phyloP scores from a whole-genome alignment of 1,139 yeast genomes.

The Chernovozyma aurita region DNA sequence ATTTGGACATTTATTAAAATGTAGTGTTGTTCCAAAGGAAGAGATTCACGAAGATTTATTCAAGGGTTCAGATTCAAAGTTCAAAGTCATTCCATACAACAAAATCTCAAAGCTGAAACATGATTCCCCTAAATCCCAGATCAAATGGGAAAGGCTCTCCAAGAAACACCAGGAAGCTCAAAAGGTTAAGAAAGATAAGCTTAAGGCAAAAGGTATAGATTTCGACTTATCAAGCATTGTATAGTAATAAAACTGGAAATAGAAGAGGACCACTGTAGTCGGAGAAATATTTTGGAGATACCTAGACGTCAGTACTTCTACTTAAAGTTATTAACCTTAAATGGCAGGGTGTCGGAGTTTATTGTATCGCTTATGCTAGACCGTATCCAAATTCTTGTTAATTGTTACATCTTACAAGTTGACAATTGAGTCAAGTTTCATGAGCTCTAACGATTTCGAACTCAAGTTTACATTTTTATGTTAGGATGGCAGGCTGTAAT shows the following conservation, averaged over 20 bases:
- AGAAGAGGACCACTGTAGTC: too few species aligned
- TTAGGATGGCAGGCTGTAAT: too few species aligned
- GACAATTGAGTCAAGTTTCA: too few species aligned
- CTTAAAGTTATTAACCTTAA: too few species aligned
- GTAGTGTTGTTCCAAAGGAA: conserved; percentile 50
- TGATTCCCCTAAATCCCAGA: conserved; percentile 53
- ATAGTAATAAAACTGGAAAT: conserved; percentile 3
- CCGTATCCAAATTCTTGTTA: too few species aligned
- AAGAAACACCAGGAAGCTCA: conserved; percentile 43
- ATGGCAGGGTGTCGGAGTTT: too few species aligned
- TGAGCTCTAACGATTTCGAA: too few species aligned
- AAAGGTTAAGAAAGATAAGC: conserved; percentile 41
- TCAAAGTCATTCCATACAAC: conserved; percentile 60
- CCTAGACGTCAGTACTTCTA: too few species aligned
- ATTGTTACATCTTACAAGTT: too few species aligned
- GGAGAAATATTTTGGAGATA: too few species aligned
- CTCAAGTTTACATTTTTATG: too few species aligned
- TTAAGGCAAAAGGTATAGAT: conserved; percentile 53
- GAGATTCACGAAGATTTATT: conserved; percentile 43
- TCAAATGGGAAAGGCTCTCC: conserved; percentile 52
- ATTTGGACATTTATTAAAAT: conserved; percentile 76
- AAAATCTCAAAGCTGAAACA: conserved; percentile 50
- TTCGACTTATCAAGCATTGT: conserved; percentile 24
- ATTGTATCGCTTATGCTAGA: too few species aligned
- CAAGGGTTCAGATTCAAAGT: conserved; percentile 51